These are phyloP conservation scores for Graphilbum sp. DNA, from an alignment of 2,329 filamentous ascomycete genomes.

Conservation along the genomic window DNA sequence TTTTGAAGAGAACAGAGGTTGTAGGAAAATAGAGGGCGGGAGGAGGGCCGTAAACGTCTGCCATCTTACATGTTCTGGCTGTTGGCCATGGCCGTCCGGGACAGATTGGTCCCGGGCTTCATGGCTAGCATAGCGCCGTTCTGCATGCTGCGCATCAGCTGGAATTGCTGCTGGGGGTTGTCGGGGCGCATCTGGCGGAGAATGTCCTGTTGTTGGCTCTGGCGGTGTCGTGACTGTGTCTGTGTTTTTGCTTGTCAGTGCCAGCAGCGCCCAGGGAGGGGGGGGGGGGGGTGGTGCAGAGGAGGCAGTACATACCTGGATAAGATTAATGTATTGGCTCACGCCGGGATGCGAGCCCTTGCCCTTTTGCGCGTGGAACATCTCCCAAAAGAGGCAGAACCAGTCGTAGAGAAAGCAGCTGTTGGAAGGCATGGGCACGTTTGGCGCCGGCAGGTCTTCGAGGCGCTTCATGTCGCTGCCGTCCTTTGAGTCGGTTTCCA, in stretches of 20 bases:
- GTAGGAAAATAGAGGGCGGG: too few species aligned
- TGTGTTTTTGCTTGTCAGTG: too few species aligned
- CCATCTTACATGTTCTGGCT: slow-evolving; percentile 58
- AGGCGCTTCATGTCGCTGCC: slow-evolving; percentile 58
- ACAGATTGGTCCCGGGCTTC: slow-evolving; percentile 47
- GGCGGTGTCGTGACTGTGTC: slow-evolving; percentile 55
- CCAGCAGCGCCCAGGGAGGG: too few species aligned
- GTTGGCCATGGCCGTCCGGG: slow-evolving; percentile 64
- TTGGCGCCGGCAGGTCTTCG: slow-evolving; percentile 62
- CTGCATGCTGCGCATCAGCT: slow-evolving; percentile 52
- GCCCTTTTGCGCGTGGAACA: slow-evolving; percentile 68
- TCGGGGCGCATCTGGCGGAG: slow-evolving; percentile 55
- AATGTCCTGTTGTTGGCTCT: slow-evolving; percentile 62
- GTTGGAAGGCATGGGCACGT: slow-evolving; percentile 48
- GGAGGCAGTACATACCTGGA: slow-evolving; percentile 44
- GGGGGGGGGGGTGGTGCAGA: too few species aligned
- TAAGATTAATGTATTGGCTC: slow-evolving; percentile 63
- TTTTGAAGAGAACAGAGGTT: too few species aligned
- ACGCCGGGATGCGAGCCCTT: slow-evolving; percentile 48
- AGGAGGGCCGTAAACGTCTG: too few species aligned
- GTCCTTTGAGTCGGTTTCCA: slow-evolving; percentile 74
- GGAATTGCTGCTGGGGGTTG: slow-evolving; percentile 36
- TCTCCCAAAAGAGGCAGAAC: slow-evolving; percentile 97
- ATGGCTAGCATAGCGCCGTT: slow-evolving; percentile 42
- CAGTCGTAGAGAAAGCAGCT: slow-evolving; percentile 89